Base-by-base conservation (phyloP, 2,329 filamentous ascomycete genomes). In the Colletotrichum liaoningense region DNA sequence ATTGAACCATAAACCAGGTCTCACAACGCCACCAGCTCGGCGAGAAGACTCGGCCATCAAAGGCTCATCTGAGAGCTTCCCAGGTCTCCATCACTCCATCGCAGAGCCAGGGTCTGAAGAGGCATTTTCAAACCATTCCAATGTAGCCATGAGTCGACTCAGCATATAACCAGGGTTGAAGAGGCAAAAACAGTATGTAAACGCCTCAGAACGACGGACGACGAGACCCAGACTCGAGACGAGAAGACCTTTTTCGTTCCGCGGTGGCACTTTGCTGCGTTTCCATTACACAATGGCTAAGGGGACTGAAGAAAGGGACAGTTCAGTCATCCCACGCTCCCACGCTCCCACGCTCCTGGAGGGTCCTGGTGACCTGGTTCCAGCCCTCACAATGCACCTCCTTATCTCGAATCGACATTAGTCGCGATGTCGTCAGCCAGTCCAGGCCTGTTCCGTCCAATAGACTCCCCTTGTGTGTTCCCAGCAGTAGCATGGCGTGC, bases 141-240 rank as follows among this genome's bases (percentile, higher is more conserved):
- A 38, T 35, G 35, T 38, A 16, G 16, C 35, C 35, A 38, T 38
- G 12, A 38, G 35, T 38, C 35, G 33, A 35, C 33, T 35, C 33
- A 35, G 33, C 60, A 63, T 26, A 38, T 7, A 63, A 6, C n/a
- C 28, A 63, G n/a, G 28, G 46, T 46, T 8, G 42, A 46, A 14
- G 26, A 24, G 28, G 24, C 9, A 7, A 5, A 42, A 12, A 33
- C n/a, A 35, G 11, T 14, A 22, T 8, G 24, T 19, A 67, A 63
- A 63, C 22, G 33, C 65, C 49, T 63, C 58, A 56, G 24, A 19
- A 30, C 82, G 83, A 81, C 80, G 59, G 12, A 19, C 28, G 33
- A 35, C 33, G 33, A 83, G 83, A 81, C 79, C 82, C 11, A 79
- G 59, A 30, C 52, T 56, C 46, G 7, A 30, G 42, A 22, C 65